phyloP scores from a whole-genome alignment of 352 stramenopile genomes.

The Peronosclerospora sorghi region DNA sequence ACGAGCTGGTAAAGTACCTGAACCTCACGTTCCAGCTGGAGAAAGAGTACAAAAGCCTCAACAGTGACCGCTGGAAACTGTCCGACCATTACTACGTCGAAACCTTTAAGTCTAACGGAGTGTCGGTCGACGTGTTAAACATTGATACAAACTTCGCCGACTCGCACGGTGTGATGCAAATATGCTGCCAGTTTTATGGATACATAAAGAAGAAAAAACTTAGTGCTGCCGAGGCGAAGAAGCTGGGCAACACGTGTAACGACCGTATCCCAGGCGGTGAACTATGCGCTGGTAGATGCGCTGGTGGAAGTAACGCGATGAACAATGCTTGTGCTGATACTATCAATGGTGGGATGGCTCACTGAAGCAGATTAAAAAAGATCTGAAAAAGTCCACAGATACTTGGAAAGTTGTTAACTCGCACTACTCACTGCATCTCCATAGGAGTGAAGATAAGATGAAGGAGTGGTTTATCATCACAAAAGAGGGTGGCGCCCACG shows the following conservation, averaged over 20 bases:
- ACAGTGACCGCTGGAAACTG: conserved; percentile 69
- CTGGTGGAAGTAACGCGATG: conserved; percentile 49
- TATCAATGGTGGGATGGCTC: no score
- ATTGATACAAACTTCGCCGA: no score
- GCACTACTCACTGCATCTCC: conserved; percentile 84
- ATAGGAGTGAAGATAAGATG: conserved; percentile 85
- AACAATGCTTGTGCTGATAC: conserved; percentile 63
- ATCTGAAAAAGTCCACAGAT: conserved; percentile 53
- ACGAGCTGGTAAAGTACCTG: no score
- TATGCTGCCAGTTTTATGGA: conserved; percentile 85
- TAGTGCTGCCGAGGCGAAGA: no score
- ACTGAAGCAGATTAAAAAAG: no score
- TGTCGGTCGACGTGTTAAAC: conserved; percentile 83
- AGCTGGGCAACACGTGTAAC: no score
- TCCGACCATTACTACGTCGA: conserved; percentile 83
- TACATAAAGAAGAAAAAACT: no score
- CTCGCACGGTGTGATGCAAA: conserved; percentile 72
- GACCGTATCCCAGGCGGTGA: conserved; percentile 55
- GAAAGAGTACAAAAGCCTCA: conserved; percentile 69
- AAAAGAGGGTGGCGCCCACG: conserved; percentile 62
- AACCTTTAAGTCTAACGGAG: conserved; percentile 56
- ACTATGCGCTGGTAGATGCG: conserved; percentile 65
- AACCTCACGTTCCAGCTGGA: conserved; percentile 76
- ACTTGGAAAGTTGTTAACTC: conserved; percentile 86
- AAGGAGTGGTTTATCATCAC: conserved; percentile 79